A percentile compares a stretch with the other conserved stretches of the same genome.
These are phyloP conservation scores for Fraxinus baroniana DNA, from an alignment of 305 asterid genomes.

Conservation along the genomic window DNA sequence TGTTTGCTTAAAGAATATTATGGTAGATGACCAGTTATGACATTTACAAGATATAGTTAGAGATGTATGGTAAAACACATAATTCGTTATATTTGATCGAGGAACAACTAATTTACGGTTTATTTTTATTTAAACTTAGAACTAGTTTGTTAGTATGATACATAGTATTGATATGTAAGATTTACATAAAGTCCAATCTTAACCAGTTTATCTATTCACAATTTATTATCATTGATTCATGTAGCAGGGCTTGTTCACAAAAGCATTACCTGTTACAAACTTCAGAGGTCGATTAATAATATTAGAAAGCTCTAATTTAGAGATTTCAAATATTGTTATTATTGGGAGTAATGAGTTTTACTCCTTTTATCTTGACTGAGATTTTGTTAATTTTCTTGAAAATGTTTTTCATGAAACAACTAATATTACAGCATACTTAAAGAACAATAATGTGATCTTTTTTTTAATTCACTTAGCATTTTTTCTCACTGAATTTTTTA, in stretches of 20 bases:
- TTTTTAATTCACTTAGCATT: too few relatives aligned
- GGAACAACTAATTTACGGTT: background rate
- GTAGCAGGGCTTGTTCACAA: background rate
- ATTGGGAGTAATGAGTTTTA: background rate
- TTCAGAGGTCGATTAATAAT: background rate
- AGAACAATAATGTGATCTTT: too few relatives aligned
- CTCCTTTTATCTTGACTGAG: background rate
- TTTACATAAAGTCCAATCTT: background rate
- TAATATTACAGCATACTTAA: too few relatives aligned
- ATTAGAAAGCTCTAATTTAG: background rate
- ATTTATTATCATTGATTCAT: too few relatives aligned
- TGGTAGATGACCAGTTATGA: background rate
- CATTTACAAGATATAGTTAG: background rate
- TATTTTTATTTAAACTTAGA: too few relatives aligned
- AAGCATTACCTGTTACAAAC: background rate
- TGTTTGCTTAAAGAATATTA: too few relatives aligned
- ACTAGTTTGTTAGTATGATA: background rate
- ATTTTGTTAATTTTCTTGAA: too few relatives aligned
- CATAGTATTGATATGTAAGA: background rate
- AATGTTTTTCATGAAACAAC: too few relatives aligned
- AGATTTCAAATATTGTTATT: background rate
- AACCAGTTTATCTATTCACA: background rate
- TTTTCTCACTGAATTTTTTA: too few relatives aligned
- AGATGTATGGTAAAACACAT: background rate
- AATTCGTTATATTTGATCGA: background rate